These are phyloP conservation scores for Takakia lepidozioides DNA, from an alignment of 225 moss, liverwort and hornwort species.

Conservation along the genomic window DNA sequence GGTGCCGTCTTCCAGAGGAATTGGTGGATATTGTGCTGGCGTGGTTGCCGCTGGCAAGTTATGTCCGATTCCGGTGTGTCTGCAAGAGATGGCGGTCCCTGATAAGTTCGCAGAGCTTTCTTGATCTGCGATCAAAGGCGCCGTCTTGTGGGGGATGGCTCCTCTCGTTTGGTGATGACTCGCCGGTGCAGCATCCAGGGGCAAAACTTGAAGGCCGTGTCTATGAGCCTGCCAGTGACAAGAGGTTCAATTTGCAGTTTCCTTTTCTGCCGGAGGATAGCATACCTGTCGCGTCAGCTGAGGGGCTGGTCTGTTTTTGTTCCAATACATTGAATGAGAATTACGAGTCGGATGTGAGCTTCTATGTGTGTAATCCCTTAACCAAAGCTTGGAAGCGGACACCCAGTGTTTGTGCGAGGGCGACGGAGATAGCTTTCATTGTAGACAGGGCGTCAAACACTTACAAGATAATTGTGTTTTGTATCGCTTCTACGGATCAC, in stretches of 20 bases:
- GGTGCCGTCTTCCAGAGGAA: conserved; percentile 40
- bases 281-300: conserved; percentile 32
- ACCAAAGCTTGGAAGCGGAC: conserved; percentile 43
- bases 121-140: conserved; percentile 26
- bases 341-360: conserved; percentile 25
- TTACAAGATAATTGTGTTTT: conserved; percentile 46
- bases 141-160: conserved; percentile 27
- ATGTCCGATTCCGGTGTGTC: conserved; percentile 35
- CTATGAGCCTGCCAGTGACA: conserved; percentile 24
- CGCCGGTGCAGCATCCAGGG: conserved; percentile 2
- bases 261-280: conserved; percentile 30
- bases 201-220: conserved; percentile 19
- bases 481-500: conserved; percentile 31
- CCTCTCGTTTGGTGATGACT: conserved; percentile 25
- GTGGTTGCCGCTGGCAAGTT: conserved; percentile 41
- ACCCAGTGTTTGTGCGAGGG: conserved; percentile 38
- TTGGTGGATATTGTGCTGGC: conserved; percentile 32
- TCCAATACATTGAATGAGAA: conserved; percentile 18
- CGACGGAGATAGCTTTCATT: conserved; percentile 26
- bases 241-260: conserved; percentile 29
- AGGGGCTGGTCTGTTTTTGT: conserved; percentile 45
- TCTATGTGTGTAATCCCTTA: conserved; percentile 42
- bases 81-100: conserved; percentile 40
- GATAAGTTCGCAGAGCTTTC: conserved; percentile 28
- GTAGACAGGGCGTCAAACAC: conserved; percentile 12